A percentile compares a stretch with the other conserved stretches of the same genome.
phyloP scores from a whole-genome alignment of 1,139 yeast species.

The Sugiyamaella paludigena region DNA sequence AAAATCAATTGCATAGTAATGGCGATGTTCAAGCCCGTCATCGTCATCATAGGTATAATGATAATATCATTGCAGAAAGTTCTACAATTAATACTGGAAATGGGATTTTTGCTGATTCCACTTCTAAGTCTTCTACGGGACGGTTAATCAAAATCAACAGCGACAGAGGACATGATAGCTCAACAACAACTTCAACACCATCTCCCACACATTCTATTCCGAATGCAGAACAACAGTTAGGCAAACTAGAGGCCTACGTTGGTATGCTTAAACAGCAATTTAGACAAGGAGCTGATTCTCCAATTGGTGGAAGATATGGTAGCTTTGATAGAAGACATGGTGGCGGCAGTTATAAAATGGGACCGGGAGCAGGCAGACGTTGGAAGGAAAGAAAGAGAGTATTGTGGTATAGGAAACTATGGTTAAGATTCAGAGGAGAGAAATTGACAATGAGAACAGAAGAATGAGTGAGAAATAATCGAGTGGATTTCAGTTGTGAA shows the following conservation, averaged over 20 bases:
- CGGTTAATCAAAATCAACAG: too few species aligned
- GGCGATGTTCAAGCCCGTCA: not conserved
- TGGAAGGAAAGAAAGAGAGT: not conserved
- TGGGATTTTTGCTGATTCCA: too few species aligned
- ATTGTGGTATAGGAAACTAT: slow-evolving; percentile 10
- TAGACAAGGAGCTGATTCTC: slow-evolving; percentile 5
- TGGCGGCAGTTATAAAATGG: not conserved
- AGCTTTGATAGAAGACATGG: not conserved
- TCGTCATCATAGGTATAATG: too few species aligned
- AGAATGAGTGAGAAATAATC: too few species aligned
- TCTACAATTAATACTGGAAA: too few species aligned
- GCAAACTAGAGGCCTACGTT: slow-evolving; percentile 9
- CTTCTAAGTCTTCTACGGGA: too few species aligned
- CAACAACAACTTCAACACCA: too few species aligned
- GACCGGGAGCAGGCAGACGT: too few species aligned
- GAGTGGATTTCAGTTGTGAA: too few species aligned
- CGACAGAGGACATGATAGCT: too few species aligned
- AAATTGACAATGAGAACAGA: slow-evolving; percentile 3
- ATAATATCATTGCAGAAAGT: too few species aligned
- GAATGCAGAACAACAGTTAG: slow-evolving; percentile 3
- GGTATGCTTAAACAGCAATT: slow-evolving; percentile 4
- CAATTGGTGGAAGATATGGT: slow-evolving; percentile 1
- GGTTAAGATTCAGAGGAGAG: slow-evolving; percentile 4
- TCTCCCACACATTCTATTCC: not conserved
- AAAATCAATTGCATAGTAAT: not conserved